Base-by-base conservation (phyloP, 2,329 filamentous ascomycete species). In the Endothia cerciana region DNA sequence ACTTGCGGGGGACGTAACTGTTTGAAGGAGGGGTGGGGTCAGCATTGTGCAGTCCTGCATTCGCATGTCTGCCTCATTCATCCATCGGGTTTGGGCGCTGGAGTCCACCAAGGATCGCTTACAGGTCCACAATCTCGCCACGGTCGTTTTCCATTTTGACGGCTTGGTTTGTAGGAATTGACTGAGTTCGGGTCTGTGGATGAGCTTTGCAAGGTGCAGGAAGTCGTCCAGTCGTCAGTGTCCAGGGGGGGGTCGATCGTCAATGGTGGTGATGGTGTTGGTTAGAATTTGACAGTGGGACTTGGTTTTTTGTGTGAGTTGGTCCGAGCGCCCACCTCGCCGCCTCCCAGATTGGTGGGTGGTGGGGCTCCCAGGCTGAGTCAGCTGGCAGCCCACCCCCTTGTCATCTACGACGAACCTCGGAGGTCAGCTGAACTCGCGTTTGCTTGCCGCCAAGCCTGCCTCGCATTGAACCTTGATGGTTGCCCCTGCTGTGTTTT, bases 71-170 rank as follows among this genome's bases (percentile, higher is more conserved):
- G 22, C 25, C n/a, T 41, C 22, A 22, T 17, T 40, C n/a, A 19
- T 40, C 8, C 10, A 4, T 7, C 41, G 36, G 47, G n/a, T 36
- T n/a, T 8, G 19, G 19, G n/a, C 22, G 38, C 38, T 15, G 19
- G 11, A 58, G 3, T 40, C 28, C 11, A n/a, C 13, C 22, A 33
- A 45, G 70, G 67, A 66, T 68, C 73, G 83, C 90, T 84, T 90
- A 97, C 93, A 97, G 93, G 87, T 98, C 94, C 83, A 98, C 95
- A 86, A 97, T 94, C 85, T 98, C 93, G 87, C 94, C 94, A 67
- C 65, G 65, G 88, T 98, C 95, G 93, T 99, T 99, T 89, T 99
- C 95, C 95, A 98, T 99, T 85, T 88, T 94, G 79, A 78, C 82
- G 78, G 72, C 72, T 77, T 70, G 77, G 77, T 73, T 74, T 74